Conservation (phyloP, 1,139 yeast genomes). For the Blastobotrys persicus region DNA sequence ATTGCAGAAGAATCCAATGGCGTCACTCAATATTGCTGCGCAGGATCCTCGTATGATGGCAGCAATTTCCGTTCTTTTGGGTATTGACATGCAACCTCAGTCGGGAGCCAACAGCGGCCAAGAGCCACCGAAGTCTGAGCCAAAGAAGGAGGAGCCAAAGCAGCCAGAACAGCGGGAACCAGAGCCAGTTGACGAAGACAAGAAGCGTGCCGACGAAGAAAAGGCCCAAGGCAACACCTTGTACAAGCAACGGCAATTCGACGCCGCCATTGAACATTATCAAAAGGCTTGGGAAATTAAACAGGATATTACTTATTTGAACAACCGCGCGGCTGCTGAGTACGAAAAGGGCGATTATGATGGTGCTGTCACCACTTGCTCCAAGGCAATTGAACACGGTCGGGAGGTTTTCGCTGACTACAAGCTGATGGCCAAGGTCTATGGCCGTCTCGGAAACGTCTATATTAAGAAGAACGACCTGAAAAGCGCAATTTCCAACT, state of each 20-base stretch:
- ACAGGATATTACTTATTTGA: constrained; percentile 88
- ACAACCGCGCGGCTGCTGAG: constrained; percentile 97
- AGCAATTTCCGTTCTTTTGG: constrained; percentile 81
- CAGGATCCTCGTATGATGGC: constrained; percentile 87
- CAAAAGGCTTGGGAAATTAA: constrained; percentile 79
- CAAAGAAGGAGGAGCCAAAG: constrained; percentile 34
- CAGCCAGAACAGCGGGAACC: constrained; percentile 29
- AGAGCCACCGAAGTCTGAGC: constrained; percentile 32
- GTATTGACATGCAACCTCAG: constrained; percentile 52
- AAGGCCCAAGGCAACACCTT: constrained; percentile 85
- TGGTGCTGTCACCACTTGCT: constrained; percentile 75
- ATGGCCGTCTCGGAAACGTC: constrained; percentile 84
- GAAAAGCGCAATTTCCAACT: constrained; percentile 68
- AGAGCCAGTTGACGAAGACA: constrained; percentile 40
- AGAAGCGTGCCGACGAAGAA: constrained; percentile 66
- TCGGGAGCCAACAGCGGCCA: constrained; percentile 19
- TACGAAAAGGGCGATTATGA: constrained; percentile 93
- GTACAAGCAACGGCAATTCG: constrained; percentile 86
- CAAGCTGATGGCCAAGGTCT: constrained; percentile 86
- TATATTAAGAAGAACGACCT: constrained; percentile 75
- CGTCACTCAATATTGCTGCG: constrained; percentile 55
- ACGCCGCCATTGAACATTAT: constrained; percentile 86
- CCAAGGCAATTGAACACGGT: constrained; percentile 82
- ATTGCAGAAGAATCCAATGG: constrained; percentile 72
- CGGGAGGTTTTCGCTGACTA: constrained; percentile 90